phyloP scores from a whole-genome alignment of 2,329 filamentous ascomycete genomes.

The Verticillium tricorpus region DNA sequence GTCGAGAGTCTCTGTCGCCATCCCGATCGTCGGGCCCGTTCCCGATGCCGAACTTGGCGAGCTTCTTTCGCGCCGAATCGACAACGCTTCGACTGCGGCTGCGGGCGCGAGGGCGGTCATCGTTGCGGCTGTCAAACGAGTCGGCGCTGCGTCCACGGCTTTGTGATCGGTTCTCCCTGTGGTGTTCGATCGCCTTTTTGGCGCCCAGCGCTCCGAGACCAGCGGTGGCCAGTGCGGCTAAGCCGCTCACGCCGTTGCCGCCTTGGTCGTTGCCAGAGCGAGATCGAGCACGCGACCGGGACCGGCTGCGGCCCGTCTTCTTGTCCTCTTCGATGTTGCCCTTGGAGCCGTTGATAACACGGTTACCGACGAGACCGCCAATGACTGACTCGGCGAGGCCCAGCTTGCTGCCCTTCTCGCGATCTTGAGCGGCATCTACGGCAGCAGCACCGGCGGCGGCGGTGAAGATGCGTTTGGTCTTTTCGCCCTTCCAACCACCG shows the following conservation, averaged over 20 bases:
- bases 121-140: conserved; percentile 36
- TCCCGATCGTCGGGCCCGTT: conserved; percentile 33
- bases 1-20: conserved; percentile 30
- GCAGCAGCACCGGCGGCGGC: conserved; percentile 82
- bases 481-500: conserved; percentile 84
- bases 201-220: conserved; percentile 56
- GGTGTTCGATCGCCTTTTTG: conserved; percentile 51
- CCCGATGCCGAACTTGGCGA: conserved; percentile 58
- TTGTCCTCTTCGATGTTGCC: conserved; percentile 60
- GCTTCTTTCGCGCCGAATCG: conserved; percentile 54
- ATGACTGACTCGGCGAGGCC: conserved; percentile 83
- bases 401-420: conserved; percentile 71
- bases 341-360: conserved; percentile 75
- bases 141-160: conserved; percentile 47
- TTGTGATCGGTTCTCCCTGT: conserved; percentile 39
- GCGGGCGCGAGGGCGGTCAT: conserved; percentile 18
- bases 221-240: conserved; percentile 60
- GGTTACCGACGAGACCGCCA: conserved; percentile 81
- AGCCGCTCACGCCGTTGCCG: conserved; percentile 41
- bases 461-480: conserved; percentile 86
- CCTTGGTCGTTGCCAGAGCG: conserved; percentile 35
- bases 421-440: conserved; percentile 72
- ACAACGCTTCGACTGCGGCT: conserved; percentile 63
- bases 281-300: conserved; percentile 62
- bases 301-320: conserved; percentile 60